Conservation (phyloP, 2,329 filamentous ascomycete genomes). For the Raffaelea arxii region DNA sequence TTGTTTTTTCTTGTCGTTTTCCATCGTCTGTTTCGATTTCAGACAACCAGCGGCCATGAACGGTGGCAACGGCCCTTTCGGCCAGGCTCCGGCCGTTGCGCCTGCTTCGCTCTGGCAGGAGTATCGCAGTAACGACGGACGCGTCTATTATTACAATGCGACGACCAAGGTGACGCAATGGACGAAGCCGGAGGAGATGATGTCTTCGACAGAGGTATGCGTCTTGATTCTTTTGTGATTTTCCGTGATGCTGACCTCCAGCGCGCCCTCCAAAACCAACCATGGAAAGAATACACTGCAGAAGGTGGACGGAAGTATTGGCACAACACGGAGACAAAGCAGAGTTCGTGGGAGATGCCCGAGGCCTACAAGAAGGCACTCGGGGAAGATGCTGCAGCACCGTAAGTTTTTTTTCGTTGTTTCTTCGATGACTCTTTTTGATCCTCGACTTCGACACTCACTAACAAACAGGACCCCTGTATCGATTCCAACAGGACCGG, state of each 20-base stretch:
- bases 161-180: conserved; percentile 84
- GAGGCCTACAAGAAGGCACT: conserved; percentile 69
- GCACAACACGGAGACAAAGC: conserved; percentile 85
- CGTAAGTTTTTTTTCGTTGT: conserved; percentile 21
- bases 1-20: no score
- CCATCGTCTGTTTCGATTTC: no score
- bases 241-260: conserved; percentile 24
- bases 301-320: conserved; percentile 87
- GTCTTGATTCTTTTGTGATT: background rate
- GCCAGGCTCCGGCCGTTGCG: conserved; percentile 4
- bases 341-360: conserved; percentile 93
- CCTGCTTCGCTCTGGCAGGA: conserved; percentile 55
- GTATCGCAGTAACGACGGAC: conserved; percentile 69
- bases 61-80: no score
- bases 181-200: conserved; percentile 85
- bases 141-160: conserved; percentile 84
- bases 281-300: conserved; percentile 88
- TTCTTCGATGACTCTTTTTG: conserved; percentile 4
- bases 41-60: no score
- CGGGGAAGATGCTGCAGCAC: no score
- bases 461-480: conserved; percentile 17
- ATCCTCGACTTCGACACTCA: conserved; percentile 11
- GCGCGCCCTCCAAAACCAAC: conserved; percentile 72
- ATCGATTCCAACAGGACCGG: conserved; percentile 24
- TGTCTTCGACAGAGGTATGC: conserved; percentile 68